Base-by-base conservation (phyloP, 306 rosid genomes). In the Trifolium dubium region DNA sequence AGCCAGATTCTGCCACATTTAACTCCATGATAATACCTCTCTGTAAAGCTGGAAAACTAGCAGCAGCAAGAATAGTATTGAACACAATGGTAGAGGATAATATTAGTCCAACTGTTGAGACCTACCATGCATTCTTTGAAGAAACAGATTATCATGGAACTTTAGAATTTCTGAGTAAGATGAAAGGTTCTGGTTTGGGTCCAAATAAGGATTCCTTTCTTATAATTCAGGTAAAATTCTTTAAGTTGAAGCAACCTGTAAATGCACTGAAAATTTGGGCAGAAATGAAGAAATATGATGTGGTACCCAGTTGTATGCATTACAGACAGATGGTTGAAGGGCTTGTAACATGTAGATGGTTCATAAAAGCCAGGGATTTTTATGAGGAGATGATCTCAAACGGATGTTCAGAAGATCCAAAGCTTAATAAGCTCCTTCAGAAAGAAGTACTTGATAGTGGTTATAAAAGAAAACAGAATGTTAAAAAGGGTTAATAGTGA, bases 121-220 rank as follows among this genome's bases (percentile, higher is more conserved):
- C 96, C 64, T 91, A 85, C 87, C 94, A 93, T 81, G 90, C 92
- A 49, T 88, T 93, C 85, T 86, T 93, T 63, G 85, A 87, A 83
- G 86, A 30, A 64, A 68, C 83, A 54, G 92, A 83, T 70, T 88
- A 84, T 67, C 88, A 82, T 73, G 90, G 85, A 72, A 77, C 90
- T 18, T 68, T 89, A 74, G 92, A 88, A 74, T 78, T 89, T 75
- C 88, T 93, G 40, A 71, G 76, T 65, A 83, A 70, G 65, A 91
- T 93, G 92, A 89, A 78, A 75, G 83, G 62, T 68, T 84, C 85
- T 74, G 85, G 88, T 73, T 74, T 85, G 73, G 88, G 88, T 70
- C 98, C 93, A 73, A 77, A 70, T 65, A 77, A 72, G 47, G 87
- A 79, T 68, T 83, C 97, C 28, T 89, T 93, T 80, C 80, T 76